Base-by-base conservation (phyloP, 2,329 filamentous ascomycete species). In the Rhinocladiella similis region DNA sequence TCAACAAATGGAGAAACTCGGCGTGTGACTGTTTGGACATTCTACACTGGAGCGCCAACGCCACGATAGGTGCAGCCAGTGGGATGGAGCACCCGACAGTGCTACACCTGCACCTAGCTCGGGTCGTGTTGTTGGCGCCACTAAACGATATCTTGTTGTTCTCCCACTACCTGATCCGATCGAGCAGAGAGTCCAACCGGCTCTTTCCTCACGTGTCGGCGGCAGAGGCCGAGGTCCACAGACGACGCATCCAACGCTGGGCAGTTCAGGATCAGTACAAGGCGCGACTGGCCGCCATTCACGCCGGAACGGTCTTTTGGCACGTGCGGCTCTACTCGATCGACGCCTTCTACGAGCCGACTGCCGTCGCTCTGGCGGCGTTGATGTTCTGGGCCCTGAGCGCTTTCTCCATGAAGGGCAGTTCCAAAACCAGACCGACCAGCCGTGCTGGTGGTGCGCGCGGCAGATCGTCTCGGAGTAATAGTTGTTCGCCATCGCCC, bases 31-130 rank as follows among this genome's bases (percentile, higher is more conserved):
- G 71, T 43, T 61, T 84, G 3, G 82, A 84, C 56, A 75, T 83
- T 1, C 70, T 84, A 1, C 81, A 84, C 61, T 84, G 82, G 81
- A 73, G 75, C n/a, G 82, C 81, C 3, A 83, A 83, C 59, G 77
- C 73, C 35, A 75, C 73, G 0, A 76, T 80, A 19, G 77, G 77
- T 9, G 73, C 74, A 38, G 68, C 74, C 1, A 70, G 72, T 1
- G 82, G 81, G 0, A 70, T 78, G 7, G 81, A 84, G 56, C 80
- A 82, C 54, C 75, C 80, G 2, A 82, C 78, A 1, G 74, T 84
- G 0, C 65, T 83, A 9, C 80, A 84, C 60, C 72, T 84, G 3
- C 82, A 84, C 59, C 66, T 80, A 1, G 76, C 82, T 0, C 74
- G 82, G 1, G 70, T 83, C 1, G 68, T 83, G 0, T 66, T 84